Evolutionary conservation across 2,329 filamentous ascomycete species (phyloP), one percentile per base, ranked within the genome.

Genomic region (Diplocarpon rosae): DNA sequence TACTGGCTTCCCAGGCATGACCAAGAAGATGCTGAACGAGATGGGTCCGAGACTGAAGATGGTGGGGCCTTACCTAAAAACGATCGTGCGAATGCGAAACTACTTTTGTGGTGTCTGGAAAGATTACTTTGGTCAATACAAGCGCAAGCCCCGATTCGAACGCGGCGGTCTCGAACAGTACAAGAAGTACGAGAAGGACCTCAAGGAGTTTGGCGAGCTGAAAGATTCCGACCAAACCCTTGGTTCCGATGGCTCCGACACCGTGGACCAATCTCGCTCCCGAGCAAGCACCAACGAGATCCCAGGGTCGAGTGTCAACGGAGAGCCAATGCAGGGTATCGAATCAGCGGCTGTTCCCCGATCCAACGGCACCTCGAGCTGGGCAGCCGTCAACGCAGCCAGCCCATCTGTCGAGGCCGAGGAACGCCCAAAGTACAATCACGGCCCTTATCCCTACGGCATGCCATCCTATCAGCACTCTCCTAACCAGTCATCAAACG

Each of bases 121-220:
- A 27, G 71, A 78, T 7, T 58, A 56, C 24, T 36, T 40, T 10
- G 62, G 65, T 34, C 70, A 76, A 14, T 51, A 41, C 29, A 46
- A 50, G 1, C 47, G 47, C 12, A 54, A 52, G 32, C 45, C 43
- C 24, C 27, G 11, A 16, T 41, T 17, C 9, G 34, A 15, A 42
- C 63, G 73, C 12, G 75, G 73, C 29, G 75, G 71, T 1, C 59
- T 76, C 3, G 73, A 75, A 49, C 72, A 77, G 52, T 79, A 73
- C 60, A 69, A 68, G 48, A 59, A 66, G 9, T 59, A 80, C 27
- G 69, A 66, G 52, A 59, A 65, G 39, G 76, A 80, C 54, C 64
- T 82, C 1, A 45, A 52, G 7, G 69, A 62, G 4, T 68, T 81
- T 2, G 78, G 78, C n/a, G 52, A 50, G 24, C 44, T 59, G 30